Percentiles rank a stretch among this genome's conserved stretches.
phyloP scores from a whole-genome alignment of 2,329 filamentous ascomycete species.

The Cytospora mali region DNA sequence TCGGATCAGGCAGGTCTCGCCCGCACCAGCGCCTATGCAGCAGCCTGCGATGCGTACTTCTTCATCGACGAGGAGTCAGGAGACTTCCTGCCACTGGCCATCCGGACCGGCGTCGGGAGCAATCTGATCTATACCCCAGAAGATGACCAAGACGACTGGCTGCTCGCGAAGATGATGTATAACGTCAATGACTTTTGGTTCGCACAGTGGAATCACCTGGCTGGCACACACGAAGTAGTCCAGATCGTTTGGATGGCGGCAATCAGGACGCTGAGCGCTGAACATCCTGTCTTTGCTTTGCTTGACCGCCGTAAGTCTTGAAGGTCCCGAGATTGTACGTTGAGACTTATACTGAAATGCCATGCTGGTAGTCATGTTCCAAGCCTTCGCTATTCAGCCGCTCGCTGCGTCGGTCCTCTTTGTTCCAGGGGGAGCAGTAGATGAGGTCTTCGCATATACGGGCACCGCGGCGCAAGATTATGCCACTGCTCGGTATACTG shows the following conservation, averaged over 20 bases:
- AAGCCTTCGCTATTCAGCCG: conserved; percentile 37
- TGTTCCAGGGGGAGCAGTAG: conserved; percentile 36
- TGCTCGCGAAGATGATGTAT: conserved; percentile 53
- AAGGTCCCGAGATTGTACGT: neutral
- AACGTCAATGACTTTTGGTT: conserved; percentile 52
- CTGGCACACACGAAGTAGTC: conserved; percentile 45
- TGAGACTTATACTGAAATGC: conserved; percentile 12
- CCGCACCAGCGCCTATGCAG: conserved; percentile 39
- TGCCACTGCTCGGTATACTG: conserved; percentile 35
- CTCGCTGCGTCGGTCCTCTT: conserved; percentile 35
- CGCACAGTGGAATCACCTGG: conserved; percentile 47
- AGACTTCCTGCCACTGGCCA: conserved; percentile 51
- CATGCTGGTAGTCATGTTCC: conserved; percentile 35
- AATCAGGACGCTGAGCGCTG: conserved; percentile 47
- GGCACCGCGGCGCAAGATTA: conserved; percentile 36
- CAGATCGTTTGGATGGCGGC: conserved; percentile 50
- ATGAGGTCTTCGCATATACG: conserved; percentile 39
- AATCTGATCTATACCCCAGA: conserved; percentile 50
- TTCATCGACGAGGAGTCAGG: conserved; percentile 44
- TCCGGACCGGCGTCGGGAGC: conserved; percentile 47
- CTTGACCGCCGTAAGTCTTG: conserved; percentile 39
- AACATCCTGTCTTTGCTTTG: conserved; percentile 48
- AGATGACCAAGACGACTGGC: conserved; percentile 49
- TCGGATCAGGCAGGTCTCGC: conserved; percentile 38
- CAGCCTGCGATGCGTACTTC: conserved; percentile 50